These are phyloP conservation scores for Talaromyces sp. DNA, from an alignment of 2,329 filamentous ascomycete species.

Conservation along the genomic window DNA sequence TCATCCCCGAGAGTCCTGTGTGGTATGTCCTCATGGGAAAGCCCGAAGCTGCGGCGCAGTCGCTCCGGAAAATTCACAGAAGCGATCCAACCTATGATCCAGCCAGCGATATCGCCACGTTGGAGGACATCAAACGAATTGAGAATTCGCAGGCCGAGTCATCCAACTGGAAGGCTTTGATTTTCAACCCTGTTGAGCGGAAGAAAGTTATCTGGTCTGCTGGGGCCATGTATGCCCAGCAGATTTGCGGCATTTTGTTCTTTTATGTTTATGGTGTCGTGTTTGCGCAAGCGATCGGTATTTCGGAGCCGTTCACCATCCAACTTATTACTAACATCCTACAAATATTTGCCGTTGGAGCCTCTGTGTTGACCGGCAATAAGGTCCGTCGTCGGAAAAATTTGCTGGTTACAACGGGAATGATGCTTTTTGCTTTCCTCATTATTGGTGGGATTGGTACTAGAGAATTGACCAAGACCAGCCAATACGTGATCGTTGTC, in stretches of 20 bases:
- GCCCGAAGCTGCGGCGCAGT: not conserved
- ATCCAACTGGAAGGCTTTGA: conserved; percentile 1
- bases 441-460: conserved; percentile 4
- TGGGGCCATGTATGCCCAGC: conserved; percentile 4
- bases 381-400: not conserved
- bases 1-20: conserved; percentile 6
- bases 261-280: conserved; percentile 7
- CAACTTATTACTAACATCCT: conserved; percentile 1
- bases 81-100: not conserved
- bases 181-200: conserved; percentile 1
- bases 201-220: conserved; percentile 4
- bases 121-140: not conserved
- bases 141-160: conserved; percentile 1
- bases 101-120: not conserved
- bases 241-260: conserved; percentile 5
- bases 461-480: not conserved
- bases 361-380: conserved; percentile 1
- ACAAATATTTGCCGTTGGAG: conserved; percentile 3
- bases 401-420: conserved; percentile 3
- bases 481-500: conserved; percentile 4
- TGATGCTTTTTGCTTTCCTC: conserved; percentile 4
- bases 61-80: conserved; percentile 1
- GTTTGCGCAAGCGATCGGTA: conserved; percentile 1
- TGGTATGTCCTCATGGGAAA: conserved; percentile 1
- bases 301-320: conserved; percentile 4